These are phyloP conservation scores for Evansstolkia leycettana DNA, from an alignment of 495 filamentous ascomycete species.

Conservation along the genomic window DNA sequence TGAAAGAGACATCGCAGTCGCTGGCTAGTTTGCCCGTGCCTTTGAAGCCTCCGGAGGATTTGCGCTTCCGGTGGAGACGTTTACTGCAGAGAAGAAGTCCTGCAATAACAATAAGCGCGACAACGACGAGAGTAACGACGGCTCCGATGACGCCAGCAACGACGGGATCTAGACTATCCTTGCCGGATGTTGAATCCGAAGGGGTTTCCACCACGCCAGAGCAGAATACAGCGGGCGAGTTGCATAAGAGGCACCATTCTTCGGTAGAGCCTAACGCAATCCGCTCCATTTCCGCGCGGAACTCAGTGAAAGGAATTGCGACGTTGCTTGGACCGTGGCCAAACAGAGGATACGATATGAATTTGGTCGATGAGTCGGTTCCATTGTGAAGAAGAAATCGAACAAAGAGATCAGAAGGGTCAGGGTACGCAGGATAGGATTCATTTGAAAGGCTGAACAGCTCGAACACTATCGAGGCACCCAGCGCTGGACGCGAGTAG, in stretches of 20 bases:
- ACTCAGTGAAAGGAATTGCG: constrained; percentile 49
- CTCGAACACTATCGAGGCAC: constrained; percentile 60
- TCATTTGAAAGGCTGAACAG: constrained; percentile 50
- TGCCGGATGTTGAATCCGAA: neutral
- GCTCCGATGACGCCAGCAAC: constrained; percentile 47
- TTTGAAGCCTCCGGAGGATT: constrained; percentile 33
- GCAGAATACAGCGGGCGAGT: constrained; percentile 50
- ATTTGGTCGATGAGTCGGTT: constrained; percentile 38
- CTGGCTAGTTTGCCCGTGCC: constrained; percentile 35
- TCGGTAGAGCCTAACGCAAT: constrained; percentile 46
- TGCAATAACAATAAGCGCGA: constrained; percentile 12
- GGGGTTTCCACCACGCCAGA: constrained; percentile 18
- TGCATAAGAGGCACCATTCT: constrained; percentile 61
- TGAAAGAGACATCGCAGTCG: constrained; percentile 34
- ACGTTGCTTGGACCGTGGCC: constrained; percentile 36
- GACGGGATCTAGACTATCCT: constrained; percentile 15
- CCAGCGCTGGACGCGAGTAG: constrained; percentile 56
- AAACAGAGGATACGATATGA: constrained; percentile 55
- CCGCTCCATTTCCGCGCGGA: constrained; percentile 43
- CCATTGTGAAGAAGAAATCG: constrained; percentile 72
- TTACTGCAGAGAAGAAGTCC: constrained; percentile 31
- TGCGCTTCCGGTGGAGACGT: constrained; percentile 15
- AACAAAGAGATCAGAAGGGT: constrained; percentile 47
- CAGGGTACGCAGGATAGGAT: constrained; percentile 33
- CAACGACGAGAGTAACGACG: constrained; percentile 24